Evolutionary conservation across 495 filamentous ascomycete species (phyloP).

Genomic region (Penicillium silybi): DNA sequence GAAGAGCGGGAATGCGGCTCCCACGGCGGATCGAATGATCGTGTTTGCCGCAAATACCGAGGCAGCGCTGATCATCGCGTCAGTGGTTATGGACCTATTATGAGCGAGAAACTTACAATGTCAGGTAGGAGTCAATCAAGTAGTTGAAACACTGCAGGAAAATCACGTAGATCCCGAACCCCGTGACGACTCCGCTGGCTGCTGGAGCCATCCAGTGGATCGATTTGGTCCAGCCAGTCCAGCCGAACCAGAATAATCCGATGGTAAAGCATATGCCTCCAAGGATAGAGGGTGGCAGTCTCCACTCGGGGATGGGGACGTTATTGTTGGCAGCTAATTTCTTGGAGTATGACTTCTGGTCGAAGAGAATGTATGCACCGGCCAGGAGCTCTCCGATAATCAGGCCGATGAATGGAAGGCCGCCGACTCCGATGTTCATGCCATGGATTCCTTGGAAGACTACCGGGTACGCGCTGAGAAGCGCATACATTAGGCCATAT

Average conservation of each 20-base stretch:
- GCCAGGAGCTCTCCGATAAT: slow-evolving; percentile 38
- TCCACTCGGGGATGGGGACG: slow-evolving; percentile 35
- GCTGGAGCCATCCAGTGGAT: slow-evolving; percentile 41
- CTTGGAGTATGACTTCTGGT: slow-evolving; percentile 27
- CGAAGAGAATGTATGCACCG: slow-evolving; percentile 21
- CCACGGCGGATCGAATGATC: slow-evolving; percentile 73
- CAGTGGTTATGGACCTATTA: neutral
- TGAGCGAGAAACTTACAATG: slow-evolving; percentile 56
- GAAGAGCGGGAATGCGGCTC: slow-evolving; percentile 80
- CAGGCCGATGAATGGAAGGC: slow-evolving; percentile 37
- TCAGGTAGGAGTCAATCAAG: slow-evolving; percentile 44
- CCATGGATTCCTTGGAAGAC: slow-evolving; percentile 37
- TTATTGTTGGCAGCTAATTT: slow-evolving; percentile 32
- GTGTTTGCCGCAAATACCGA: slow-evolving; percentile 92
- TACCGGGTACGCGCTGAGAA: slow-evolving; percentile 38
- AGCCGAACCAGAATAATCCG: slow-evolving; percentile 52
- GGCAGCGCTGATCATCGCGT: slow-evolving; percentile 53
- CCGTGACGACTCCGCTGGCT: slow-evolving; percentile 29
- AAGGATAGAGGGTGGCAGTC: slow-evolving; percentile 42
- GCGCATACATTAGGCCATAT: slow-evolving; percentile 42
- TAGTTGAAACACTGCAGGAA: slow-evolving; percentile 42
- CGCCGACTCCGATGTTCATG: slow-evolving; percentile 35
- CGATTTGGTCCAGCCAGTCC: slow-evolving; percentile 31
- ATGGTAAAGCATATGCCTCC: slow-evolving; percentile 48
- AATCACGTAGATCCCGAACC: slow-evolving; percentile 35